A percentile compares a stretch with the other conserved stretches of the same genome.
phyloP scores from a whole-genome alignment of 768 basidiomycete genomes.

The Gelatoporia subvermispora region DNA sequence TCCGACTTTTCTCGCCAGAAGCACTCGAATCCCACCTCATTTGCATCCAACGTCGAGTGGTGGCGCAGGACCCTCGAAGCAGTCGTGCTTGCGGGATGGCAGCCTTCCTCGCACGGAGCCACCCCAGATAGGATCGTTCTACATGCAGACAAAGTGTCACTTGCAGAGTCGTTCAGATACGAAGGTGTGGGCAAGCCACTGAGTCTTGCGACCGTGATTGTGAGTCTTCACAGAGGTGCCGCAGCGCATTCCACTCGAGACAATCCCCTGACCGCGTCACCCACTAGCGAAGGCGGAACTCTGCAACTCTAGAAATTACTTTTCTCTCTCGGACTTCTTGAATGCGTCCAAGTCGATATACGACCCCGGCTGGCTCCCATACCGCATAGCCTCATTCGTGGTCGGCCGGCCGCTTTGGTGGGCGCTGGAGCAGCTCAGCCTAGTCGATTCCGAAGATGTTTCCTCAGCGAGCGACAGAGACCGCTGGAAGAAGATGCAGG shows the following conservation, averaged over 20 bases:
- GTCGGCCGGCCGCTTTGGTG: constrained; percentile 83
- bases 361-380: constrained; percentile 62
- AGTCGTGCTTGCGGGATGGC: constrained; percentile 52
- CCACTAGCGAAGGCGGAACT: constrained; percentile 70
- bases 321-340: constrained; percentile 53
- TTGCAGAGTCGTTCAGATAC: constrained; percentile 58
- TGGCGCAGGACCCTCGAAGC: constrained; percentile 70
- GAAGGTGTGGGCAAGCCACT: constrained; percentile 75
- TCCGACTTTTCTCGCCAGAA: constrained; percentile 85
- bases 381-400: constrained; percentile 63
- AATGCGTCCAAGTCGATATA: constrained; percentile 56
- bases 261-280: constrained; percentile 23
- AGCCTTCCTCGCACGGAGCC: constrained; percentile 5
- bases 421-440: constrained; percentile 74
- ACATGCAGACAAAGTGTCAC: constrained; percentile 39
- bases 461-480: constrained; percentile 35
- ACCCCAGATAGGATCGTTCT: constrained; percentile 52
- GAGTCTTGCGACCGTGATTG: constrained; percentile 65
- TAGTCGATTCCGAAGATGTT: constrained; percentile 57
- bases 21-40: constrained; percentile 79
- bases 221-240: constrained; percentile 37
- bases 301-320: constrained; percentile 34
- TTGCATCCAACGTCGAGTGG: constrained; percentile 79
- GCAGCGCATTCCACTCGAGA: not conserved
- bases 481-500: constrained; percentile 54